A percentile compares a stretch with the other conserved stretches of the same genome.
phyloP scores from a whole-genome alignment of 176 grass and related monocot genomes.

The Musa acuminata region DNA sequence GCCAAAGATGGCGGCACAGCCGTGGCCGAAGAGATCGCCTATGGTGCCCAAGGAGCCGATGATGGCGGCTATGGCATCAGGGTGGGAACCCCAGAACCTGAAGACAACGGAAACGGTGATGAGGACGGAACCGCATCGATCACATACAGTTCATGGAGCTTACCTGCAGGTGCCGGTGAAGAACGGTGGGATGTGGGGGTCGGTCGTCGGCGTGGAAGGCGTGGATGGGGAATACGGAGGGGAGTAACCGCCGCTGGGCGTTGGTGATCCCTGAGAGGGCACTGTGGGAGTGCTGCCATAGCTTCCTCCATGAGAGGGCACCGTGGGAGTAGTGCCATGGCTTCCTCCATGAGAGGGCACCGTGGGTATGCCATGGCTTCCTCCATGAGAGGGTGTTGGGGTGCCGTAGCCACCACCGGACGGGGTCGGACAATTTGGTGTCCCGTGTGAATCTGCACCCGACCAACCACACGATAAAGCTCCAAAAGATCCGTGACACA shows the following conservation, averaged over 20 bases:
- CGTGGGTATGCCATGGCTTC: no score
- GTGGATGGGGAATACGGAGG: not conserved
- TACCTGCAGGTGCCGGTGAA: conserved; percentile 9
- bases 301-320: no score
- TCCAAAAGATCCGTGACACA: no score
- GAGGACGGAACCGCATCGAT: no score
- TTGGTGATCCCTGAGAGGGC: no score
- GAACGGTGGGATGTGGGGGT: not conserved
- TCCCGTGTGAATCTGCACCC: not conserved
- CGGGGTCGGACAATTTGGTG: not conserved
- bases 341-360: no score
- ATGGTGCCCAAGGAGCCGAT: conserved; percentile 50
- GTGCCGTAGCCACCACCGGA: not conserved
- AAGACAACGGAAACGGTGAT: not conserved
- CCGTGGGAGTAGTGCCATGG: not conserved
- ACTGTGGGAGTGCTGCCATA: no score
- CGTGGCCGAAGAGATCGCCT: conserved; percentile 44
- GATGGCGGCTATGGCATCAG: conserved; percentile 38
- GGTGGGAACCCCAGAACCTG: conserved; percentile 64
- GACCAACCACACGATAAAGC: no score
- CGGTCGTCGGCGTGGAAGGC: not conserved
- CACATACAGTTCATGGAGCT: no score
- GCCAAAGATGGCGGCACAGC: conserved; percentile 35
- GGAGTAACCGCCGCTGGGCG: not conserved
- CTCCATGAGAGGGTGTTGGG: no score